Base-by-base conservation (phyloP, 1,139 yeast genomes). In the Kodamaea alishanica region DNA sequence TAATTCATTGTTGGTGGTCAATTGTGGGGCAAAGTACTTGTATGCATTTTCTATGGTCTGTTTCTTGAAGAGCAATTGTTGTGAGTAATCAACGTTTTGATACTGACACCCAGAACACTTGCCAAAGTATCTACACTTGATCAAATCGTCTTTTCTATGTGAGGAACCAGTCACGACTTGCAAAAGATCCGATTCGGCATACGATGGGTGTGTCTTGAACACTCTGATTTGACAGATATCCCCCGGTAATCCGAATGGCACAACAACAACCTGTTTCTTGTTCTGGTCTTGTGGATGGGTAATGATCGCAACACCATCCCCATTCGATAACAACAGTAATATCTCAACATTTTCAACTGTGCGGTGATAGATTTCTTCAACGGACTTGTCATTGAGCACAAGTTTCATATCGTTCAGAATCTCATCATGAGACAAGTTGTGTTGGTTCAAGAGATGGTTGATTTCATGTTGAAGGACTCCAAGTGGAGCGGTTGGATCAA, bases 231-330 rank as follows among this genome's bases (percentile, higher is more conserved):
- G 68, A 5, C 83, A 92, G 1, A 72, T 54, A 56, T 92, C 98
- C 1, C 96, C 97, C 1, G 95, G 95, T 28, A 86, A 67, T 4
- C 90, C 85, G 65, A 85, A 92, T 9, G 98, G 98, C 5, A 92
- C 78, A 8, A 87, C 65, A 2, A 67, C 77, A 20, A 76, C 56
- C 52, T 76, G 81, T 34, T 54, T 56, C 40, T 43, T 36, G 55
- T 57, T n/a, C 55, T 60, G 1, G 52, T 45, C 35, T 63, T 68
- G 70, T 1, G 89, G 89, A 52, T 81, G 81, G 6, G 70, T 62
- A 26, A 84, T 70, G 6, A 84, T 45, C 0, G 82, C 88, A 26
- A 85, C 51, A 2, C 92, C 90, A 49, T 84, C 92, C 40, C 97
- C 97, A 47, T 80, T 84, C 1, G 96, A 84, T 8, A 87, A 70